phyloP scores from a whole-genome alignment of 495 filamentous ascomycete genomes.

The Penicillium angulare region DNA sequence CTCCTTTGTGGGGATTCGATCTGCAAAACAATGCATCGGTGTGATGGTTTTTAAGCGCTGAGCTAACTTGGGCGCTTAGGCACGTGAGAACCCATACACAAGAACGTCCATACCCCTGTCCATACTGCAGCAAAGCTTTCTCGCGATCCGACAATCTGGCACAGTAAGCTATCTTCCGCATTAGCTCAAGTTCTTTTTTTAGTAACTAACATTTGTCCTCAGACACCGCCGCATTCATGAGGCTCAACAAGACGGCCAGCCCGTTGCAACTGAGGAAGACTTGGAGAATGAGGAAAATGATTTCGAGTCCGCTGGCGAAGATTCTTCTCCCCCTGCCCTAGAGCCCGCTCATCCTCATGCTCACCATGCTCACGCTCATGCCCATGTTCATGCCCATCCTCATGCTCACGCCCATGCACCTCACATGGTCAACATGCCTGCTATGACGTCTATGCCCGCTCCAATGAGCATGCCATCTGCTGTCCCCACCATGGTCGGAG shows the following conservation, averaged over 20 bases:
- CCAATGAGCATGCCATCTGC: constrained; percentile 38
- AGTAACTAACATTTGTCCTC: constrained; percentile 7
- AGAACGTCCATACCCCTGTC: constrained; percentile 96
- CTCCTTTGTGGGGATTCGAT: constrained; percentile 14
- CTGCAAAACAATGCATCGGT: constrained; percentile 16
- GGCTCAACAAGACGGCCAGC: constrained; percentile 66
- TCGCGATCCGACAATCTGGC: constrained; percentile 97
- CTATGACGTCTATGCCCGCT: constrained; percentile 40
- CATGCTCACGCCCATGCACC: constrained; percentile 18
- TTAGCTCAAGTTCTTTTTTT: constrained; percentile 2
- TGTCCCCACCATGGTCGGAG: constrained; percentile 34
- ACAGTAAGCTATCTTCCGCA: constrained; percentile 63
- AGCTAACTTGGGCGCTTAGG: constrained; percentile 59
- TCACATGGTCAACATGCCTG: constrained; percentile 34
- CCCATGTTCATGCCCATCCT: constrained; percentile 9
- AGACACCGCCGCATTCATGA: constrained; percentile 97
- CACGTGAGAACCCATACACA: constrained; percentile 99
- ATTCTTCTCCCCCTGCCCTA: constrained; percentile 53
- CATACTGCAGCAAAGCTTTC: constrained; percentile 97
- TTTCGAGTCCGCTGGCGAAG: constrained; percentile 72
- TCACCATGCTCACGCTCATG: background rate
- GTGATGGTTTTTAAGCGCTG: constrained; percentile 51
- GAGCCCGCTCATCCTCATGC: background rate
- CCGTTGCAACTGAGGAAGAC: constrained; percentile 68
- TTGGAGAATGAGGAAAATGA: constrained; percentile 72